A percentile compares a stretch with the other conserved stretches of the same genome.
These are phyloP conservation scores for Clausena lansium DNA, from an alignment of 345 rosid genomes.

Conservation along the genomic window DNA sequence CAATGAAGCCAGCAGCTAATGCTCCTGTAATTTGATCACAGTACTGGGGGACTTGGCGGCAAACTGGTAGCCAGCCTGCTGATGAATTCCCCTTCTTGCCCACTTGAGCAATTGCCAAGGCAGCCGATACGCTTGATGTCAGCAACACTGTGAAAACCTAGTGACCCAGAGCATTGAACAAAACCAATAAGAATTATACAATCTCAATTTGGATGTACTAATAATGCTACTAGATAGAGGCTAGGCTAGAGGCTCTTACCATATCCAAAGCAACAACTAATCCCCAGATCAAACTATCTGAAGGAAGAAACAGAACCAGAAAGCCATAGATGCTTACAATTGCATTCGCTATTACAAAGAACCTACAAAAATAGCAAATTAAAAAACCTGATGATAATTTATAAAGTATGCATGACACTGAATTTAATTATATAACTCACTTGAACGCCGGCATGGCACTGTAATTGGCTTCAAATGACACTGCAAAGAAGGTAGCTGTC, in stretches of 20 bases:
- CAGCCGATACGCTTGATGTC: constrained; percentile 68
- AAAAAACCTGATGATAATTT: neutral
- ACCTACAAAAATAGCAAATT: too few relatives aligned
- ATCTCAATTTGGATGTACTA: neutral
- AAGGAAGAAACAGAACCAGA: constrained; percentile 60
- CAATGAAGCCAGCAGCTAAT: constrained; percentile 52
- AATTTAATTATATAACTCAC: constrained; percentile 31
- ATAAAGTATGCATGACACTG: neutral
- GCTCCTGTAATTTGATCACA: constrained; percentile 69
- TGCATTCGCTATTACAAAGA: constrained; percentile 50
- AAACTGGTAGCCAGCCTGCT: constrained; percentile 82
- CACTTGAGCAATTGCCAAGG: constrained; percentile 72
- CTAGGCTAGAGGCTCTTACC: constrained; percentile 30
- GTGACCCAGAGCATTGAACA: neutral
- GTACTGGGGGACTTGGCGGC: constrained; percentile 61
- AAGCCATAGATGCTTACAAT: constrained; percentile 58
- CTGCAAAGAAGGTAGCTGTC: constrained; percentile 36
- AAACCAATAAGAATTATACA: neutral
- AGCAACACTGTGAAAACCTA: constrained; percentile 48
- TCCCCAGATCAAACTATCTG: constrained; percentile 55
- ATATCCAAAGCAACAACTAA: constrained; percentile 55
- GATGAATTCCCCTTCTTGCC: constrained; percentile 70
- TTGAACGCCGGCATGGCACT: constrained; percentile 66
- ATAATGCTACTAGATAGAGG: neutral
- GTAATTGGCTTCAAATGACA: constrained; percentile 62